Evolutionary conservation across 2,329 filamentous ascomycete species (phyloP).

Genomic region (Verticillium klebahnii): DNA sequence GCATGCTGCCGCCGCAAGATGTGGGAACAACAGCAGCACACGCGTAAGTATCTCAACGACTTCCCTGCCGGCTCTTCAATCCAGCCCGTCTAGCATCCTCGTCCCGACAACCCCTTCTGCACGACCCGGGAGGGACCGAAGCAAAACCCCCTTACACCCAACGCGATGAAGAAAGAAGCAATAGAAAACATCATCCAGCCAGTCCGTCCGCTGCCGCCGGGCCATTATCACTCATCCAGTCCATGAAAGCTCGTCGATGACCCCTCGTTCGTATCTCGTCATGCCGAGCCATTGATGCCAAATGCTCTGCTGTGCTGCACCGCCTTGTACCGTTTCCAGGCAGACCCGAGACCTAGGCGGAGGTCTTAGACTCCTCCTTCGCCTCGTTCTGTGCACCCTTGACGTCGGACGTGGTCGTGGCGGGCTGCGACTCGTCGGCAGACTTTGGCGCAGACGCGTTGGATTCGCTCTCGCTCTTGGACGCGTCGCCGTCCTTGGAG

Average conservation of each 20-base stretch:
- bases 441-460: conserved; percentile 9
- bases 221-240: conserved; percentile 7
- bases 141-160: conserved; percentile 9
- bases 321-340: conserved; percentile 5
- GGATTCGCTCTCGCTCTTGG: conserved; percentile 17
- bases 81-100: not conserved
- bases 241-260: not conserved
- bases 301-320: conserved; percentile 6
- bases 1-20: not conserved
- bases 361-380: conserved; percentile 9
- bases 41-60: not conserved
- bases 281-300: not conserved
- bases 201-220: conserved; percentile 10
- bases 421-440: conserved; percentile 10
- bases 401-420: conserved; percentile 4
- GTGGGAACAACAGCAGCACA: not conserved
- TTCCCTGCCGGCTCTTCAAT: not conserved
- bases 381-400: conserved; percentile 6
- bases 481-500: conserved; percentile 8
- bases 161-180: conserved; percentile 15
- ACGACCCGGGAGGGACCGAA: not conserved
- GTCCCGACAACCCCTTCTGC: not conserved
- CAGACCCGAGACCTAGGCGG: conserved; percentile 1
- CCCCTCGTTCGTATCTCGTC: not conserved
- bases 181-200: conserved; percentile 14